Conservation (phyloP, 768 basidiomycete genomes). For the Galerina marginata region DNA sequence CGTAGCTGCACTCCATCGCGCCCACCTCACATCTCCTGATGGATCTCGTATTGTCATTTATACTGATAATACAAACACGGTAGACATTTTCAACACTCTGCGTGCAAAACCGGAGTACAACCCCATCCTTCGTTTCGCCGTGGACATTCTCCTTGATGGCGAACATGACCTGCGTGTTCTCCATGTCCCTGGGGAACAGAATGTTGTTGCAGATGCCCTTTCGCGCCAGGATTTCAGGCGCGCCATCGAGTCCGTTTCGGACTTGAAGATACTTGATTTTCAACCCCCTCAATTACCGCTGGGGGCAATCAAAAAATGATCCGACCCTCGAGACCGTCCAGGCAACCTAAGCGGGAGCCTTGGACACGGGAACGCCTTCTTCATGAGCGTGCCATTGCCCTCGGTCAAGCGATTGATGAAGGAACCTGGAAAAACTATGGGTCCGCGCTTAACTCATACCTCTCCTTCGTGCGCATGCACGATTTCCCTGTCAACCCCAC, state of each 20-base stretch:
- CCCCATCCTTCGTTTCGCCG: slow-evolving; percentile 15
- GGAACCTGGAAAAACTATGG: no score
- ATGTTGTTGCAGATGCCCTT: slow-evolving; percentile 26
- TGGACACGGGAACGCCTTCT: slow-evolving; percentile 6
- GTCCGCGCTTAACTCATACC: no score
- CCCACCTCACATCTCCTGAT: no score
- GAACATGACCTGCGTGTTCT: slow-evolving; percentile 20
- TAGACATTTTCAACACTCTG: slow-evolving; percentile 5
- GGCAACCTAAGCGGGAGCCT: neutral
- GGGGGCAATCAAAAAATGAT: neutral
- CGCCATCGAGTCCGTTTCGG: neutral
- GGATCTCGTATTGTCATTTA: slow-evolving; percentile 21
- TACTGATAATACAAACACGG: slow-evolving; percentile 22
- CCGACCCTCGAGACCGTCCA: neutral
- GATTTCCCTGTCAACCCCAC: no score
- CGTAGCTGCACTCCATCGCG: no score
- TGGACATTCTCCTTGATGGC: slow-evolving; percentile 19
- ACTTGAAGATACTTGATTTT: neutral
- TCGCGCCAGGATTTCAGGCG: slow-evolving; percentile 12
- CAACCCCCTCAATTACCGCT: neutral
- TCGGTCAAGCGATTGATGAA: neutral
- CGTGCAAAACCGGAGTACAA: slow-evolving; percentile 20
- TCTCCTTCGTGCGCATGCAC: no score
- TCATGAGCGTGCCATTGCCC: slow-evolving; percentile 18
- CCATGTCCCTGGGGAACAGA: slow-evolving; percentile 18